These are phyloP conservation scores for Biancaea sappan DNA, from an alignment of 306 rosid genomes.

Conservation along the genomic window DNA sequence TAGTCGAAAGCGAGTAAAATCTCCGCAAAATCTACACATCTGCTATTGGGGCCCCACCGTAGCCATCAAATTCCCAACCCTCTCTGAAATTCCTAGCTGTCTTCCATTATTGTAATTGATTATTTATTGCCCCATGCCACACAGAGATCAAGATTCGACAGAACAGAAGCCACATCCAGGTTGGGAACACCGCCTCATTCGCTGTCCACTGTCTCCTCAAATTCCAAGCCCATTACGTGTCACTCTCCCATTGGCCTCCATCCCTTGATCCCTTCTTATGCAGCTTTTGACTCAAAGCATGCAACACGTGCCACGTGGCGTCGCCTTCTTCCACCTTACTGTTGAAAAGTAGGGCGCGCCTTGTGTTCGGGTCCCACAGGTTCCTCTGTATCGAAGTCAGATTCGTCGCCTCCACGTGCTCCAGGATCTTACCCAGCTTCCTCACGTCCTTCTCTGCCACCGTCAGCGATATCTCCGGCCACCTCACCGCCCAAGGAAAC, in stretches of 20 bases:
- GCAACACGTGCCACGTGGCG: constrained; percentile 72
- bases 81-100: constrained; percentile 47
- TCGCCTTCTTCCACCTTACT: constrained; percentile 51
- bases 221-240: constrained; percentile 18
- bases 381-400: constrained; percentile 53
- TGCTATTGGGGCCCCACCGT: background rate
- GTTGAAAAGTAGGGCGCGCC: constrained; percentile 56
- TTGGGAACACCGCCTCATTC: too few species aligned
- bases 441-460: constrained; percentile 70
- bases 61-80: background rate
- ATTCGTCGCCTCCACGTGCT: constrained; percentile 71
- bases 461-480: constrained; percentile 68
- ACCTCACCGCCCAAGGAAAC: constrained; percentile 48
- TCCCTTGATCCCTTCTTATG: constrained; percentile 37
- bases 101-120: constrained; percentile 32
- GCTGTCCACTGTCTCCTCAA: background rate
- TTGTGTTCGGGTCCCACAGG: constrained; percentile 50
- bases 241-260: background rate
- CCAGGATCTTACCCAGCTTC: constrained; percentile 48
- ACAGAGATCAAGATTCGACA: too few species aligned
- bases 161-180: constrained; percentile 17
- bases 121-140: background rate
- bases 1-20: background rate
- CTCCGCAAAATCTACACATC: too few species aligned
- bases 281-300: constrained; percentile 41